Percentiles rank a stretch among this genome's conserved stretches.
Conservation (phyloP, 1,284 basidiomycete species). For the Acaromyces ingoldii region DNA sequence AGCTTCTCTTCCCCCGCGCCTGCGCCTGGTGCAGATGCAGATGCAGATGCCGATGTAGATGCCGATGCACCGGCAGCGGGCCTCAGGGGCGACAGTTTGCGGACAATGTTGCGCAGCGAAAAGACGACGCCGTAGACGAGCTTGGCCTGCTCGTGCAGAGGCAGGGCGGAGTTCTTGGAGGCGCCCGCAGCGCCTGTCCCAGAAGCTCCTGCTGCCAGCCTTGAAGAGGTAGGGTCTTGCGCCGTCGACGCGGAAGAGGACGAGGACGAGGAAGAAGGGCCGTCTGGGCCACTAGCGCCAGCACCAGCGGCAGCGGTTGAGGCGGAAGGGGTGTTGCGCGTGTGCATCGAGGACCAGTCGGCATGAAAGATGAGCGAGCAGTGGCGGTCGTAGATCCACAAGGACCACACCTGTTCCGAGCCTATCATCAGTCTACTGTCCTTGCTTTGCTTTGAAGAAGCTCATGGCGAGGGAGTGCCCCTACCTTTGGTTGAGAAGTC, state of each 20-base stretch:
- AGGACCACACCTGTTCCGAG: constrained; percentile 41
- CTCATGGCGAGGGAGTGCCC: too few species aligned
- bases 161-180: constrained; percentile 26
- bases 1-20: constrained; percentile 76
- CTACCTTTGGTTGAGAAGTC: too few species aligned
- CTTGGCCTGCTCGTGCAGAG: constrained; percentile 97
- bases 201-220: not conserved
- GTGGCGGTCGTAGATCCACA: constrained; percentile 49
- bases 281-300: constrained; percentile 10
- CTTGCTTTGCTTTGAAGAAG: too few species aligned
- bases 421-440: too few species aligned
- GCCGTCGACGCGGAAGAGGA: constrained; percentile 26
- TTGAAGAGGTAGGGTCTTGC: too few species aligned
- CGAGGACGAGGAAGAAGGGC: constrained; percentile 19
- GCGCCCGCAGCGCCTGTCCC: not conserved
- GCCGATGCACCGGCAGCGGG: not conserved
- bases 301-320: too few species aligned
- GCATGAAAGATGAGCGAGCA: constrained; percentile 47
- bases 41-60: not conserved
- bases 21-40: constrained; percentile 2
- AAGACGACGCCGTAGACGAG: constrained; percentile 93
- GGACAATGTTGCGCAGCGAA: constrained; percentile 87
- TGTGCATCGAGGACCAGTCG: constrained; percentile 36
- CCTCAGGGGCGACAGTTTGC: constrained; percentile 61
- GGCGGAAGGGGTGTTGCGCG: too few species aligned